Percentiles rank a stretch among this genome's conserved stretches.
Conservation (phyloP, 2,329 filamentous ascomycete species). For the Sporothrix luriei region DNA sequence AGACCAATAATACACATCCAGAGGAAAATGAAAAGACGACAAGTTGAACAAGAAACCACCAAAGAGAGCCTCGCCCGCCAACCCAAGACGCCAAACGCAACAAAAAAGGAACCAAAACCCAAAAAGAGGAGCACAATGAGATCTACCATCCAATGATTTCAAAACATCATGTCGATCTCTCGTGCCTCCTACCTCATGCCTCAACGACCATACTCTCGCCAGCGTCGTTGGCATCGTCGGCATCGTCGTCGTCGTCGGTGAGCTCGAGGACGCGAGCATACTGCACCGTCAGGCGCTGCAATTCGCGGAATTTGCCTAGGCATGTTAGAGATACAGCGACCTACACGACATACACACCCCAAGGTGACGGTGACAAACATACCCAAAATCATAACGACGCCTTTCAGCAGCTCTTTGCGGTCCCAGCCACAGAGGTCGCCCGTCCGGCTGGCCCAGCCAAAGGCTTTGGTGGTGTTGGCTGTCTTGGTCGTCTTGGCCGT, state of each 20-base stretch:
- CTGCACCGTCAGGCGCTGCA: conserved; percentile 92
- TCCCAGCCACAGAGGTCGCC: conserved; percentile 89
- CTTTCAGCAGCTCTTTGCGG: conserved; percentile 81
- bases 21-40: background rate
- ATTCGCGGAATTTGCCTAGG: conserved; percentile 87
- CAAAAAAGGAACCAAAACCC: background rate
- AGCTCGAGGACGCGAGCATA: conserved; percentile 83
- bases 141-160: background rate
- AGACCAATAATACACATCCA: conserved; percentile 1
- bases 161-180: background rate
- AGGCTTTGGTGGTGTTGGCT: conserved; percentile 44
- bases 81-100: conserved; percentile 12
- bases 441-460: conserved; percentile 66
- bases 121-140: background rate
- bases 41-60: background rate
- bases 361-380: conserved; percentile 45
- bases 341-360: too few species aligned
- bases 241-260: conserved; percentile 52
- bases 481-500: background rate
- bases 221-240: conserved; percentile 47
- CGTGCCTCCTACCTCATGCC: conserved; percentile 5
- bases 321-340: conserved; percentile 40
- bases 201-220: conserved; percentile 35
- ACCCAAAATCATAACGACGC: conserved; percentile 92
- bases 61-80: background rate